A percentile compares a stretch with the other conserved stretches of the same genome.
These are phyloP conservation scores for Iris macrosiphon DNA, from an alignment of 106 monocot genomes.

Conservation along the genomic window DNA sequence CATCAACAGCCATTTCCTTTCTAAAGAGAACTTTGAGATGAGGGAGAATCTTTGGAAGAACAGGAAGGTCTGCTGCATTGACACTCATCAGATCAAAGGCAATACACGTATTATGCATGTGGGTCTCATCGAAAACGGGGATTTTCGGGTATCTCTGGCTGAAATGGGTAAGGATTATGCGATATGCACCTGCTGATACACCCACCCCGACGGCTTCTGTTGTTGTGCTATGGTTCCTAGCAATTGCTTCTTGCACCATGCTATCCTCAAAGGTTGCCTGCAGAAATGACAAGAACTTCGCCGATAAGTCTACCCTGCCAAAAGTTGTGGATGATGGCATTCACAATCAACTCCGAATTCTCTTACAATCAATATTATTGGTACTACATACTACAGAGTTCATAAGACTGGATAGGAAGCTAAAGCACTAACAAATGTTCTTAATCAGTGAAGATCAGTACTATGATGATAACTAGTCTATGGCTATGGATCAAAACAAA, in stretches of 20 bases:
- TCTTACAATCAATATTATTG: too few relatives aligned
- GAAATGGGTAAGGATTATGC: slow-evolving; percentile 87
- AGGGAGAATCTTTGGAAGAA: slow-evolving; percentile 75
- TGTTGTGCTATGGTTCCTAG: slow-evolving; percentile 94
- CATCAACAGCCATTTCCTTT: slow-evolving; percentile 61
- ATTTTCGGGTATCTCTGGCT: slow-evolving; percentile 98
- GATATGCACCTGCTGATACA: slow-evolving; percentile 57
- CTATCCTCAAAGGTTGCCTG: slow-evolving; percentile 98
- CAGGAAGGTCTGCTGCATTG: slow-evolving; percentile 66
- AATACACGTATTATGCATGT: slow-evolving; percentile 84
- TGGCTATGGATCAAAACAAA: too few relatives aligned
- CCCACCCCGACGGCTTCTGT: slow-evolving; percentile 80
- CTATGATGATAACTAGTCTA: too few relatives aligned
- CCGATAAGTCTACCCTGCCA: too few relatives aligned
- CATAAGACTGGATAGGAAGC: too few relatives aligned
- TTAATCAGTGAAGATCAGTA: too few relatives aligned
- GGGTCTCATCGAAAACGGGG: slow-evolving; percentile 73
- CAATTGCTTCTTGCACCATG: slow-evolving; percentile 78
- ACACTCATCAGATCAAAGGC: slow-evolving; percentile 97
- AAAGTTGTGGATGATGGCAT: too few relatives aligned
- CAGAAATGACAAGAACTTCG: background rate
- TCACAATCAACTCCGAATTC: too few relatives aligned
- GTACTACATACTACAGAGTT: too few relatives aligned
- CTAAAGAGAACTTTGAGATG: slow-evolving; percentile 77
- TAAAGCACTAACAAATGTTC: too few relatives aligned